phyloP scores from a whole-genome alignment of 2,329 filamentous ascomycete species.

The Trichoderma gracile region DNA sequence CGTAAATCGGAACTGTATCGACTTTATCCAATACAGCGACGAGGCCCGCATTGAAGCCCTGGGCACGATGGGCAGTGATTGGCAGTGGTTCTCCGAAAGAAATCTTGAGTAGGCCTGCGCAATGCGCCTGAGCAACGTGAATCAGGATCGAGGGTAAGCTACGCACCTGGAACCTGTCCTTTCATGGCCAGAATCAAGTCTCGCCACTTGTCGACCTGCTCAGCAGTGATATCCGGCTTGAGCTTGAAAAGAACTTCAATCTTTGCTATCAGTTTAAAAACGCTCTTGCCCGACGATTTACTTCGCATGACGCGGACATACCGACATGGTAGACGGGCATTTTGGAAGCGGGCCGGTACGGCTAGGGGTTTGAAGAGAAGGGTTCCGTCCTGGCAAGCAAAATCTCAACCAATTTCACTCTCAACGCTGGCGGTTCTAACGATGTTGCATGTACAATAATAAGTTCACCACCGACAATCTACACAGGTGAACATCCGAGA shows the following conservation, averaged over 20 bases:
- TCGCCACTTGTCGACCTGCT: background rate
- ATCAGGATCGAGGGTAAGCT: too few species aligned
- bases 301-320: background rate
- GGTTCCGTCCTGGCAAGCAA: background rate
- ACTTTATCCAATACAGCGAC: background rate
- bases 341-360: background rate
- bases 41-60: background rate
- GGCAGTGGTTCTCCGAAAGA: slow-evolving; percentile 2
- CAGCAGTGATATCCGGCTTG: background rate
- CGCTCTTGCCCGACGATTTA: background rate
- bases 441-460: background rate
- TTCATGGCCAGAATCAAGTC: background rate
- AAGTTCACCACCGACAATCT: background rate
- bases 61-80: background rate
- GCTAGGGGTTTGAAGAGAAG: background rate
- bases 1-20: background rate
- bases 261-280: background rate
- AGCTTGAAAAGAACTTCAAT: slow-evolving; percentile 8
- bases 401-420: background rate
- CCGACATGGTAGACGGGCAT: slow-evolving; percentile 11
- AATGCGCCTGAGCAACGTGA: background rate
- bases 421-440: too few species aligned
- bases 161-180: background rate
- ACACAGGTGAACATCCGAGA: background rate
- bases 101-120: background rate